Evolutionary conservation across 106 monocot genomes (phyloP).

Genomic region (Hemerocallis citrina): DNA sequence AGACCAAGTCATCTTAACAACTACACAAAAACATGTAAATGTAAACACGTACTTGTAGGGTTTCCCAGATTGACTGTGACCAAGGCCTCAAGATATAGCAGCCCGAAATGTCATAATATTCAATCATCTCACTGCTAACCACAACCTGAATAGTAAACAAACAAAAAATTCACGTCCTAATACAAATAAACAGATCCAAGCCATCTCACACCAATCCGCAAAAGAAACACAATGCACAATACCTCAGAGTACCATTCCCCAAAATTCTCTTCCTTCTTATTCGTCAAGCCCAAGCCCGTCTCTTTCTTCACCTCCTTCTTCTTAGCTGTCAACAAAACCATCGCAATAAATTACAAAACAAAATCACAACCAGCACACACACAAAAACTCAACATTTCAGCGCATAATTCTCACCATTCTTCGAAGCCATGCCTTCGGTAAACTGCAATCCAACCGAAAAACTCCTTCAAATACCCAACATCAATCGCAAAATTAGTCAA

Average conservation of each 20-base stretch:
- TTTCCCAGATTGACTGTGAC: conserved; percentile 85
- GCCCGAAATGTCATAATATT: conserved; percentile 89
- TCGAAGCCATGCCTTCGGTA: background rate
- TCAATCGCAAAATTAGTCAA: too few relatives aligned
- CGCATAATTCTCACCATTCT: conserved; percentile 2
- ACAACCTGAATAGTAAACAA: conserved; percentile 48
- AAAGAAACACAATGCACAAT: background rate
- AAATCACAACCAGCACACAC: background rate
- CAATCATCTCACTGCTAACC: conserved; percentile 77
- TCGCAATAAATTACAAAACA: background rate
- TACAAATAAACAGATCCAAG: background rate
- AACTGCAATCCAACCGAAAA: conserved; percentile 6
- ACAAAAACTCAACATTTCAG: too few relatives aligned
- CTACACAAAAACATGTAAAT: too few relatives aligned
- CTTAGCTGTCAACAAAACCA: conserved; percentile 24
- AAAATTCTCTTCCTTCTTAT: conserved; percentile 88
- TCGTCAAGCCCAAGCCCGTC: conserved; percentile 72
- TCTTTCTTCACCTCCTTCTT: conserved; percentile 97
- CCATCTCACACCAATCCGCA: too few relatives aligned
- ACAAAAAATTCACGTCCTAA: background rate
- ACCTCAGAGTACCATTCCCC: conserved; percentile 99
- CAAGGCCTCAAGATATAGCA: conserved; percentile 89
- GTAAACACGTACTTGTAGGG: conserved; percentile 52
- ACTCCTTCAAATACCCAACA: too few relatives aligned
- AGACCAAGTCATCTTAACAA: too few relatives aligned